Conservation (phyloP, 306 rosid species). For the Oemleria cerasiformis region DNA sequence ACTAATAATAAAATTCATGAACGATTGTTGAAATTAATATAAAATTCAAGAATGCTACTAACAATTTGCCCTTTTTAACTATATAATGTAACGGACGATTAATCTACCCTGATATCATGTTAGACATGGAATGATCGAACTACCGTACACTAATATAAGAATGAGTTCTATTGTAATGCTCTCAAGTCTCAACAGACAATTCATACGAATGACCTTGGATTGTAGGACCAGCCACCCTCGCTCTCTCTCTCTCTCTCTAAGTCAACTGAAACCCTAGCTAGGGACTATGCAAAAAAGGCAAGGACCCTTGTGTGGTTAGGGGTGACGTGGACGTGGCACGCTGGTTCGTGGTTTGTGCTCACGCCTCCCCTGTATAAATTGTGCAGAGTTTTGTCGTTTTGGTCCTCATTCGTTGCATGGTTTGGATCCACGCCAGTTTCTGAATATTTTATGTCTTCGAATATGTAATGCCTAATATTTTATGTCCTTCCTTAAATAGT, state of each 20-base stretch:
- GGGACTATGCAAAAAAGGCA: background rate
- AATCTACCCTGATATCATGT: no score
- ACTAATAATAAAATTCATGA: no score
- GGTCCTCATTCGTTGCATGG: conserved; percentile 40
- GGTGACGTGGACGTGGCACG: conserved; percentile 13
- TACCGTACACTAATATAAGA: no score
- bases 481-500: no score
- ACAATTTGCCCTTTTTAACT: no score
- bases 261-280: conserved; percentile 10
- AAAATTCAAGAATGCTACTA: no score
- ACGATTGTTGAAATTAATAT: no score
- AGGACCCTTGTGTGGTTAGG: conserved; percentile 3
- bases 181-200: no score
- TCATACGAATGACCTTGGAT: conserved; percentile 11
- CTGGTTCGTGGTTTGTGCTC: conserved; percentile 16
- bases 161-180: no score
- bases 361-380: background rate
- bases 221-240: background rate
- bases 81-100: no score
- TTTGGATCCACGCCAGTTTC: conserved; percentile 30
- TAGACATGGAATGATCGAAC: no score
- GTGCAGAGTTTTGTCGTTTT: conserved; percentile 27
- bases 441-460: conserved; percentile 12
- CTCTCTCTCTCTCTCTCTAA: conserved; percentile 5
- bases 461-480: no score